Percentiles rank a stretch among this genome's conserved stretches.
These are phyloP conservation scores for Hymenoscyphus fraxineus DNA, from an alignment of 2,329 filamentous ascomycete species.

Conservation along the genomic window DNA sequence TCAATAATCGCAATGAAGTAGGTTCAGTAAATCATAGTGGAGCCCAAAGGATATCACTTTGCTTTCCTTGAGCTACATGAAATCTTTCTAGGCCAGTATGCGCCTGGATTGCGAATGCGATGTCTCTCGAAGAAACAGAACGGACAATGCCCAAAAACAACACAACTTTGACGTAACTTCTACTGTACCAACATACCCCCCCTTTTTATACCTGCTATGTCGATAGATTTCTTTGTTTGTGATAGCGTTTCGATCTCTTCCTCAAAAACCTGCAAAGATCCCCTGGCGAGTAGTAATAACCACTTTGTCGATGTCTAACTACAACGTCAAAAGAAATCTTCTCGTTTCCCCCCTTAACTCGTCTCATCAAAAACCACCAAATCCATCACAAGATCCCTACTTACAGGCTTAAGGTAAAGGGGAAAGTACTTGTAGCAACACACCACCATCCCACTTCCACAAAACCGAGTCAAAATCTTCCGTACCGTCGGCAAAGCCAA, in stretches of 20 bases:
- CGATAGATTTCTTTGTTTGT: too few relatives aligned
- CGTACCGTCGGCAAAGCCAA: constrained; percentile 20
- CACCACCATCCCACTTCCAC: constrained; percentile 19
- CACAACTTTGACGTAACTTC: not conserved
- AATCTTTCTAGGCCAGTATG: too few relatives aligned
- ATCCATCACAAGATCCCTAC: constrained; percentile 21
- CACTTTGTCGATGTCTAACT: too few relatives aligned
- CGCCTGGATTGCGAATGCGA: too few relatives aligned
- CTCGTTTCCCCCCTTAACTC: not conserved
- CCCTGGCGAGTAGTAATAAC: too few relatives aligned
- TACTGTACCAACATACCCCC: not conserved
- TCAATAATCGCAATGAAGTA: not conserved
- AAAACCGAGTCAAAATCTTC: constrained; percentile 18
- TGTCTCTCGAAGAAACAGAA: too few relatives aligned
- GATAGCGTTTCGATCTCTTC: too few relatives aligned
- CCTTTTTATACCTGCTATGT: not conserved
- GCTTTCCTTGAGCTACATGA: too few relatives aligned
- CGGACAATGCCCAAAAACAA: too few relatives aligned
- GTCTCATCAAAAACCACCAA: constrained; percentile 20
- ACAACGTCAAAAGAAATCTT: not conserved
- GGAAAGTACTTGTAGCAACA: constrained; percentile 26
- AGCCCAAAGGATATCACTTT: too few relatives aligned
- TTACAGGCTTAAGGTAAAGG: constrained; percentile 19
- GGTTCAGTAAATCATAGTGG: too few relatives aligned
- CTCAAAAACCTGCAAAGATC: too few relatives aligned